Evolutionary conservation across 192 early-diverging fungal genomes (phyloP), one percentile per base, ranked within the genome.

Genomic region (Umbelopsis sp.): DNA sequence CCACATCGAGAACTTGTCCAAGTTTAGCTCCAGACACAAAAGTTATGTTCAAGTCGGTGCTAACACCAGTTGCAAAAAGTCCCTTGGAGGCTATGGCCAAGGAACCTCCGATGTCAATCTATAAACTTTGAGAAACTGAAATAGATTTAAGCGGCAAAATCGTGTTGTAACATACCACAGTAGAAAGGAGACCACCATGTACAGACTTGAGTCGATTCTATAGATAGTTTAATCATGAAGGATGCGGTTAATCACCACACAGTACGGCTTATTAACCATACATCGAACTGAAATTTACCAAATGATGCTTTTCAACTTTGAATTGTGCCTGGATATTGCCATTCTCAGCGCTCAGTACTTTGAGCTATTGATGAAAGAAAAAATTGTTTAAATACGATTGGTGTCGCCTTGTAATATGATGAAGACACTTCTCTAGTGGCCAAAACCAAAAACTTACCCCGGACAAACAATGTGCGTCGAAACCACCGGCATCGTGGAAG

Each of bases 1-100:
- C 84, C 46, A 87, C 78, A 3, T 47, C 53, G 2, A 87, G 49
- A 23, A 69, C 78, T 30, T 87, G 82, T 16, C 78, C 80, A 22
- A 79, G 45, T 53, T 79, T 84, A 35, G 80, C 84, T 9, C 79
- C 64, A 2, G 82, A 82, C 9, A 87, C 66, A 71, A 82, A 87
- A 49, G 81, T 81, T 10, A 87, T 68, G 58, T 87, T 87, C 27
- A 87, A 58, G 76, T 87, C 86, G 21, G 86, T 87, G 23, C 81
- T 82, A 4, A 87, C 79, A 22, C 86, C 86, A 20, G 86, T 87
- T 4, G 80, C 77, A 35, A 74, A 73, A 65, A 87, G 71, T 15
- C 81, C 75, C 48, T 84, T 82, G 15, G 84, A 72, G 0, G 82
- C 81, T 33, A 87, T 73, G n/a, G 84, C 84, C 27, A 87, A 67